phyloP scores from a whole-genome alignment of 441 rosid species.

The Jatropha podagrica region DNA sequence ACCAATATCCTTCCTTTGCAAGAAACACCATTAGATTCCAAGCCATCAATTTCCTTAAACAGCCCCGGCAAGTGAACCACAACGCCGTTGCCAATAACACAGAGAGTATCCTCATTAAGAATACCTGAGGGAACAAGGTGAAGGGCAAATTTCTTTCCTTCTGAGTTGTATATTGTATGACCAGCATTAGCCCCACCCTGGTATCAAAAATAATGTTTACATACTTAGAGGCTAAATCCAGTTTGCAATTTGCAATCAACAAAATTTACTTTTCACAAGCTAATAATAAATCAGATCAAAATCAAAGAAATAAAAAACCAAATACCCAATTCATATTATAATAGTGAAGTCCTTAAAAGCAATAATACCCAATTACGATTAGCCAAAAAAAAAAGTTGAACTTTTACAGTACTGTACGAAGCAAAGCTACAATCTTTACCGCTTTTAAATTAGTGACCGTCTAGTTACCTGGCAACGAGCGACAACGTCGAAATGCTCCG shows the following conservation, averaged over 20 bases:
- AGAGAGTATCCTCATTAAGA: constrained; percentile 78
- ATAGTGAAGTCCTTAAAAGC: background rate
- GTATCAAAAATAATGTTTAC: constrained; percentile 16
- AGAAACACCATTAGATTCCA: constrained; percentile 75
- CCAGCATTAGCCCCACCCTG: constrained; percentile 99
- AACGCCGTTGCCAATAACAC: constrained; percentile 94
- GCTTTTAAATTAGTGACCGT: background rate
- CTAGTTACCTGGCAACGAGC: constrained; percentile 91
- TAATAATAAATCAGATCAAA: background rate
- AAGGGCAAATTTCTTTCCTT: constrained; percentile 92
- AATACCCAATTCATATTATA: background rate
- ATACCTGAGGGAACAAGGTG: constrained; percentile 97
- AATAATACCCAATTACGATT: background rate
- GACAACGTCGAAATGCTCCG: constrained; percentile 81
- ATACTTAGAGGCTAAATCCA: background rate
- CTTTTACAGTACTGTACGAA: background rate
- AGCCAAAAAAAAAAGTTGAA: background rate
- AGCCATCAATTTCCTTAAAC: constrained; percentile 80
- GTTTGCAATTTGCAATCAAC: background rate
- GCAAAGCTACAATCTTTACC: background rate
- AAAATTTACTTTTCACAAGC: background rate
- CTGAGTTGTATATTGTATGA: constrained; percentile 94
- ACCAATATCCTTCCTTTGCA: constrained; percentile 91
- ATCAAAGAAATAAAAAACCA: background rate
- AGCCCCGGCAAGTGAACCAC: constrained; percentile 88